These are phyloP conservation scores for Dalbergia oliveri DNA, from an alignment of 306 rosid genomes.

Conservation along the genomic window DNA sequence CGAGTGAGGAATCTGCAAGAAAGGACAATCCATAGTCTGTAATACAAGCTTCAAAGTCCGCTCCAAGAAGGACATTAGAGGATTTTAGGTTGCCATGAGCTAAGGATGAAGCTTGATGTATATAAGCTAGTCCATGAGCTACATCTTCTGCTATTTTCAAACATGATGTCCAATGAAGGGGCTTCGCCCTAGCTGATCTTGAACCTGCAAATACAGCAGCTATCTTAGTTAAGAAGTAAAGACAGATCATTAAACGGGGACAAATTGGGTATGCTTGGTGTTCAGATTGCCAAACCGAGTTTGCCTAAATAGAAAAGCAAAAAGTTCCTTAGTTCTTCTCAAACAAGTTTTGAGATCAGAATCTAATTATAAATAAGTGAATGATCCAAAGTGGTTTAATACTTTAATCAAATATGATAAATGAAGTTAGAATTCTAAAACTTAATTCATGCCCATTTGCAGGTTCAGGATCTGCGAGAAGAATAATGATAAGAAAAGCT, in stretches of 20 bases:
- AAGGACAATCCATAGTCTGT: conserved; percentile 77
- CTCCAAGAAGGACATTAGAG: conserved; percentile 85
- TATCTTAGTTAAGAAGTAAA: conserved; percentile 23
- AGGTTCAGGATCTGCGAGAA: not conserved
- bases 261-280: not conserved
- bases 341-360: not conserved
- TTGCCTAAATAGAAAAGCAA: no score
- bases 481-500: not conserved
- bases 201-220: conserved; percentile 68
- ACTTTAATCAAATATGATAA: not conserved
- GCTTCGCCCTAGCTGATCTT: conserved; percentile 83
- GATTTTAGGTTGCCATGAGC: conserved; percentile 90
- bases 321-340: not conserved
- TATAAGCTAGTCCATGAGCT: conserved; percentile 88
- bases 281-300: not conserved
- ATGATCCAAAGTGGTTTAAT: not conserved
- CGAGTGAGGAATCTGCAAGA: conserved; percentile 59
- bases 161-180: conserved; percentile 98
- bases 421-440: not conserved
- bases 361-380: not conserved
- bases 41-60: conserved; percentile 87
- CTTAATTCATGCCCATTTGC: conserved; percentile 3
- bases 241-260: conserved; percentile 4
- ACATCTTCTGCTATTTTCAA: conserved; percentile 95
- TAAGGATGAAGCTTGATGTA: conserved; percentile 74